phyloP scores from a whole-genome alignment of 192 early-diverging fungal species.

The Linnemannia exigua region DNA sequence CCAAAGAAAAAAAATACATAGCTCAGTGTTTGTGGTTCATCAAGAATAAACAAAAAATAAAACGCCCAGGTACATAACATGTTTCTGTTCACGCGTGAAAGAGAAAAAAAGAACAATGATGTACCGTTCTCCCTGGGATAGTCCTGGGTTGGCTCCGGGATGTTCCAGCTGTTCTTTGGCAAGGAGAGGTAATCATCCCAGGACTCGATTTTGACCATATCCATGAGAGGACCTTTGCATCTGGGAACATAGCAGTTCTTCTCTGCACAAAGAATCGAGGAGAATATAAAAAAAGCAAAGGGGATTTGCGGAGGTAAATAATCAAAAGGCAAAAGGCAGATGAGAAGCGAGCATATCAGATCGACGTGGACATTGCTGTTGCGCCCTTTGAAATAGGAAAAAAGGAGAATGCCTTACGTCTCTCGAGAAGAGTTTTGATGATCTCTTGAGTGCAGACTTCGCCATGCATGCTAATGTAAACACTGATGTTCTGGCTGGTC shows the following conservation, averaged over 20 bases:
- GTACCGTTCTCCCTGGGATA: slow-evolving; percentile 69
- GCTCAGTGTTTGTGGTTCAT: background rate
- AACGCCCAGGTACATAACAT: background rate
- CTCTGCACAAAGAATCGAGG: slow-evolving; percentile 27
- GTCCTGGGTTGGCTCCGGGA: slow-evolving; percentile 72
- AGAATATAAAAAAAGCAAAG: background rate
- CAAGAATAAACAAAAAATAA: background rate
- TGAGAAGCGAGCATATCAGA: no score
- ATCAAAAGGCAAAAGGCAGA: background rate
- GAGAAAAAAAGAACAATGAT: background rate
- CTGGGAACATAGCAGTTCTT: slow-evolving; percentile 70
- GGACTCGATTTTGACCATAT: slow-evolving; percentile 76
- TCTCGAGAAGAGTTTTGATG: slow-evolving; percentile 60
- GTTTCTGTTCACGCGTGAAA: no score
- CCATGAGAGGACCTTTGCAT: slow-evolving; percentile 66
- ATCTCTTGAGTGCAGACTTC: slow-evolving; percentile 65
- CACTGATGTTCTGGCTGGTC: slow-evolving; percentile 60
- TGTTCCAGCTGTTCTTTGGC: slow-evolving; percentile 76
- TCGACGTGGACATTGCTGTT: no score
- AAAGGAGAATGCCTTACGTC: slow-evolving; percentile 43
- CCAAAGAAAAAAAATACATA: background rate
- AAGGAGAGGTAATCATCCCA: slow-evolving; percentile 71
- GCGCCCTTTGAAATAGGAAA: background rate
- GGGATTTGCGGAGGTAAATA: background rate
- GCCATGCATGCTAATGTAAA: slow-evolving; percentile 68